Conservation (phyloP, 345 rosid species). For the Mallotus nudiflorus region DNA sequence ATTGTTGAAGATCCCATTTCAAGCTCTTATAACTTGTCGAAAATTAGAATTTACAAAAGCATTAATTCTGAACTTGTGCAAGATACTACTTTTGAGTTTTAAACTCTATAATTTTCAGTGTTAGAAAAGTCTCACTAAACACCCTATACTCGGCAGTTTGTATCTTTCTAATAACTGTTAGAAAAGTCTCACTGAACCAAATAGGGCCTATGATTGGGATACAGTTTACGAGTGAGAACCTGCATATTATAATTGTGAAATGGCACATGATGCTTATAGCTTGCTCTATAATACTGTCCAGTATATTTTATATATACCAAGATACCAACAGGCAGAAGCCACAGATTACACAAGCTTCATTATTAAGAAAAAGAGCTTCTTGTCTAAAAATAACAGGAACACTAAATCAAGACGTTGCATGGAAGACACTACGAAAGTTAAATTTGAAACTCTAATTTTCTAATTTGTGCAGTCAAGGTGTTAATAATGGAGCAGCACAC, state of each 20-base stretch:
- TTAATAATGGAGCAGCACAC: not conserved
- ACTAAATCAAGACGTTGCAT: not conserved
- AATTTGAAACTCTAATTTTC: too few species aligned
- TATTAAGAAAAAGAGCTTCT: not conserved
- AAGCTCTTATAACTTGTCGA: not conserved
- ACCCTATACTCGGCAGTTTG: too few species aligned
- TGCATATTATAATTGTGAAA: too few species aligned
- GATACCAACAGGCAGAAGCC: not conserved
- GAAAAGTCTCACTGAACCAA: too few species aligned
- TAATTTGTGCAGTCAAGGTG: not conserved
- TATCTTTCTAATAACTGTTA: too few species aligned
- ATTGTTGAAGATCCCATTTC: not conserved
- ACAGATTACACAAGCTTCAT: not conserved
- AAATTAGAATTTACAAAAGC: not conserved
- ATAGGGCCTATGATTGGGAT: too few species aligned
- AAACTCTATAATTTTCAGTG: too few species aligned
- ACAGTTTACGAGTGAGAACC: too few species aligned
- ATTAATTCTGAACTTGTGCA: not conserved
- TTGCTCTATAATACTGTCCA: not conserved
- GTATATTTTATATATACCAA: too few species aligned
- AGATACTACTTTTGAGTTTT: too few species aligned
- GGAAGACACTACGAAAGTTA: not conserved
- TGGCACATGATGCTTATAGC: not conserved
- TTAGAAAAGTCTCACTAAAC: too few species aligned
- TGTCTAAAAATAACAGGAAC: not conserved